Base-by-base conservation (phyloP, 106 monocot species). In the Acorus gramineus region DNA sequence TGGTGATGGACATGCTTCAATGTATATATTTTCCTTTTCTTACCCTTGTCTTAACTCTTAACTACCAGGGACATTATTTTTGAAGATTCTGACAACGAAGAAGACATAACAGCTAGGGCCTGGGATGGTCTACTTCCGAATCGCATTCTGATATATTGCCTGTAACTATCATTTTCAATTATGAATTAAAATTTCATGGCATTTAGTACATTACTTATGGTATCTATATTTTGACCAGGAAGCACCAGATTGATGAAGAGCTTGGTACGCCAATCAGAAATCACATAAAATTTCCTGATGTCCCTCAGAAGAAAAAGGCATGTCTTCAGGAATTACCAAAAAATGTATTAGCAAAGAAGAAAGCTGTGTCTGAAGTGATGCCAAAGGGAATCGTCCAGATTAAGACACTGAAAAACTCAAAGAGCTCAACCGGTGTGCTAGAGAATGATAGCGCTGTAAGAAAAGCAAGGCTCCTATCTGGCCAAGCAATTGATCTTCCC, bases 71-170 rank as follows among this genome's bases (percentile, higher is more conserved):
- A 70, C n/a, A 85, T 92, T 70, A 46, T 75, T 2, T 84, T 87
- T 73, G 74, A 82, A 7, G 76, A 77, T 56, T 44, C n/a, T 51
- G 78, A 77, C 45, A 77, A 28, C 28, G 28, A 77, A 64, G 71
- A 70, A 62, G 86, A 57, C 9, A 72, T 78, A 14, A 63, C 59
- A 14, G 76, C 73, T 48, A 79, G 90, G 70, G 89, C 94, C 43
- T 94, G 94, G 94, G 84, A 84, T 50, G 82, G 67, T 64, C 80
- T 90, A 50, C 74, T 95, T 73, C 82, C 77, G 2, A 74, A 82
- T 54, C 82, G 94, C 50, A 82, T 95, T 11, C 67, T 95, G 56
- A 95, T 94, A 62, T 94, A 89, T 61, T 90, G 94, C 78, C 7
- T 84, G 94, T 89, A 82, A 62, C 59, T 63, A 60, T 59, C 46